Conservation (phyloP, 2,329 filamentous ascomycete species). For the Didymella exigua region DNA sequence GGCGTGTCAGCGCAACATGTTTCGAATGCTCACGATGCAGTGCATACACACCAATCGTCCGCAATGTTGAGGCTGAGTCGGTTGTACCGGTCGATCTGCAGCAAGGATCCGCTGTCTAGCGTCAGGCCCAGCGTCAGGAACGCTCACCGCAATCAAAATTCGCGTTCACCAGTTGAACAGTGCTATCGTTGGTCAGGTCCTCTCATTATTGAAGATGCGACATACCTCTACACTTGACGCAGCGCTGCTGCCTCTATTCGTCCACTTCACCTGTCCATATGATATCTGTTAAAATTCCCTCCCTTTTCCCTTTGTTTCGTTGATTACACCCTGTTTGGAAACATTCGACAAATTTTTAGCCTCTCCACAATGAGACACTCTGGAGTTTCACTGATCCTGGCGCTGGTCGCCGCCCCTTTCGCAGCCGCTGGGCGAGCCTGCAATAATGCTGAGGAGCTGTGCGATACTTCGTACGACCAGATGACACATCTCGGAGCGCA, state of each 20-base stretch:
- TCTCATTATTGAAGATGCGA: constrained; percentile 5
- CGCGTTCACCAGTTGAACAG: constrained; percentile 14
- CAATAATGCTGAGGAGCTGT: constrained; percentile 78
- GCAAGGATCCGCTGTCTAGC: constrained; percentile 10
- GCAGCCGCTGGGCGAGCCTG: constrained; percentile 55
- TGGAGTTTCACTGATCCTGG: constrained; percentile 9
- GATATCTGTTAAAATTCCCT: neutral
- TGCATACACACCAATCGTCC: neutral
- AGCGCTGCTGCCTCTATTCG: constrained; percentile 4
- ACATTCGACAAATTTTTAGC: neutral
- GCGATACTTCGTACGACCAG: constrained; percentile 69
- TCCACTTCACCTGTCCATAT: neutral
- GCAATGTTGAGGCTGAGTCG: constrained; percentile 8
- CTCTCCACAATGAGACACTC: constrained; percentile 8
- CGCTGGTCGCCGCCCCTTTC: constrained; percentile 15
- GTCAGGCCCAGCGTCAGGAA: constrained; percentile 2
- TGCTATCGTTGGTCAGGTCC: constrained; percentile 10
- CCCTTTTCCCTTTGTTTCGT: neutral
- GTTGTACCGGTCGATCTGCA: constrained; percentile 6
- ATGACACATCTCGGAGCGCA: constrained; percentile 78
- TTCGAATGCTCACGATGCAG: neutral
- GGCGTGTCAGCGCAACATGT: neutral
- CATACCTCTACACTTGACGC: constrained; percentile 1
- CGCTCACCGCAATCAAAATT: constrained; percentile 9
- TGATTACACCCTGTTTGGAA: neutral